Base-by-base conservation (phyloP, 2,329 filamentous ascomycete genomes). In the Paraphoma chrysanthemicola region DNA sequence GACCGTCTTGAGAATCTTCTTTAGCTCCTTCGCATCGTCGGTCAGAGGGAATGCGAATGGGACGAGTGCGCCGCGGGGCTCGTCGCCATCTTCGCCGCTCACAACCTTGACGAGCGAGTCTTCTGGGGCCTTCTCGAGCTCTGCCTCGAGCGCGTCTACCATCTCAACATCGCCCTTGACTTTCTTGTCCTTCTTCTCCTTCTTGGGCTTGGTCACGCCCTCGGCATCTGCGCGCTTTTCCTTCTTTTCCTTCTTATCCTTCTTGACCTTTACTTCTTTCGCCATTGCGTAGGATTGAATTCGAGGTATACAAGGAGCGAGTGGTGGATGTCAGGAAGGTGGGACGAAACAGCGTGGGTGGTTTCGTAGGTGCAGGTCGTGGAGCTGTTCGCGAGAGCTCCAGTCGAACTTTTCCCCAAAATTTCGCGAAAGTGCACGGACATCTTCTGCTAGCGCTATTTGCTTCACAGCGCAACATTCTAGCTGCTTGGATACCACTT, bases 31-130 rank as follows among this genome's bases (percentile, higher is more conserved):
- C 61, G 92, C 53, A 44, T 76, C 91, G 62, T 93, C 88, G 29
- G 90, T 90, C 58, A 96, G 81, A 33, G 92, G 91, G 67, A 90
- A 84, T 54, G 93, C 92, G 74, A 97, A 95, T 30, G 93, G 90
- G 53, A 96, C 91, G 46, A 96, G 82, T 56, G 89, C 87, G 67
- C 76, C 78, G 56, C 69, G 67, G 53, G 59, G 77, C 43, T 78
- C 78, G 47, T 83, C 81, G 44, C 80, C 78, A 45, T 79, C 65
- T 44, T 67, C 67, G 33, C 64, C 74, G 58, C 67, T 67, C 44
- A 67, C 79, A n/a, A 79, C 74, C 59, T 82, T 74, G 28, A 75
- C 74, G 31, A 76, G 62, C 41, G 82, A 82, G 45, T 84, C 82
- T 62, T 85, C 81, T 68, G 86, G 83, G 57, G 89, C 77, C 73